Evolutionary conservation across 257 asterid genomes (phyloP), one percentile per base, ranked within the genome.

Genomic region (Nicotiana sylvestris): DNA sequence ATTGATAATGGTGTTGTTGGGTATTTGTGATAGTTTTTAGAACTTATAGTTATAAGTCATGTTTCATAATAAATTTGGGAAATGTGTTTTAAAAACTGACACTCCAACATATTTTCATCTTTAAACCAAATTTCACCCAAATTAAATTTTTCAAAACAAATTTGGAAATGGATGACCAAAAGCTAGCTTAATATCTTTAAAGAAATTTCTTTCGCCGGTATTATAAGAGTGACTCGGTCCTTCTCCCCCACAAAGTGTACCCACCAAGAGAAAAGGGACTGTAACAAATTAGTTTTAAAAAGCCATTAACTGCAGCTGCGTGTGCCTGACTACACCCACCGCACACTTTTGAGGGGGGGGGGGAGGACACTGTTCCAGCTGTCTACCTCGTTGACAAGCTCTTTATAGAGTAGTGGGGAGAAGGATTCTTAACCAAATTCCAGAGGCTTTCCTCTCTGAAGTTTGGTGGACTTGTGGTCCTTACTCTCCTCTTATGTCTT

Each of bases 261-360:
- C 49, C 51, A 43, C 35, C 74, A 67, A 9, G 21, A 51, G 30
- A 43, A 77, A 60, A 60, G 16, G 53, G 82, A 11, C 33, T 58
- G 51, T 27, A 70, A 77, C 81, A 77, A 49, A 43, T 43, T 7
- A 53, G 37, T n/a, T 10, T 49, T 1, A 66, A 66, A 66, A 53
- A 53, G 58, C 51, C 58, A 32, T 66, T 61, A 17, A 69, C 21
- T 43, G 57, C 51, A 16, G 82, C 53, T 76, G 83, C 69, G 10
- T 5, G 10, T 3, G 35, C 74, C 8, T 66, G 9, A 53, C 43
- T 30, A 32, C 69, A 5, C 17, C 35, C 15, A 15, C 27, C 58
- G 85, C 81, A 82, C 83, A 81, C 77, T 29, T 39, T 81, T 66
- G 88, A 84, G 72, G 60, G 84, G 85, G 84, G 84, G 85, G 82